Evolutionary conservation across 495 filamentous ascomycete genomes (phyloP), one percentile per base, ranked within the genome.

Genomic region (Penicillium verhagenii): DNA sequence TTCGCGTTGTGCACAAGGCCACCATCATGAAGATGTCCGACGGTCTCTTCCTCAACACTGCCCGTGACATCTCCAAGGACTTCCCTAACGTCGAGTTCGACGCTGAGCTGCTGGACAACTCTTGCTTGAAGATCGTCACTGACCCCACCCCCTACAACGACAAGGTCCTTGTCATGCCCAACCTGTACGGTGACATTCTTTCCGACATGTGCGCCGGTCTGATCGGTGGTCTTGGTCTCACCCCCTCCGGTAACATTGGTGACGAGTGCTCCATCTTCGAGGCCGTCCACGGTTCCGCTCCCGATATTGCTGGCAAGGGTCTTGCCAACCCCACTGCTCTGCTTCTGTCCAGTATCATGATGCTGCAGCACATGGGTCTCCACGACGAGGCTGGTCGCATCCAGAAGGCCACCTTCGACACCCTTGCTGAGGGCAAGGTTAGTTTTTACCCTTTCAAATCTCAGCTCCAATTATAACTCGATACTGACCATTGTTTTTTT

Each of bases 11-110:
- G 48, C 93, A 97, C 85, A 97, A 97, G 84, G 94, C 93, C 66
- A 98, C 95, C 66, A 98, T 97, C 81, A 97, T 97, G 94, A 98
- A 98, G 86, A 97, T 97, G 95, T 88, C 83, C 74, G 94, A 98
- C 75, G 94, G 94, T 76, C 89, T 98, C 46, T 98, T 98, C 87
- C 81, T 97, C 54, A 87, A 82, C 73, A 87, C 84, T 49, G 95
- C 91, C 62, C 78, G 85, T 28, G 80, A 91, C 23, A 79, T 98
- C 67, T 77, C 89, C 71, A 92, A 96, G 85, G 91, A 97, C 61
- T 97, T 89, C 84, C 92, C 95, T 55, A 79, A 87, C 47, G 84
- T 97, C 63, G 86, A 96, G 71, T 97, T 97, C 74, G 92, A 97
- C 64, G 89, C 89, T 60, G 95, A 97, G 80, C 81, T 98, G 57